These are phyloP conservation scores for Entoloma clypeatum DNA, from an alignment of 1,284 basidiomycete genomes.

Conservation along the genomic window DNA sequence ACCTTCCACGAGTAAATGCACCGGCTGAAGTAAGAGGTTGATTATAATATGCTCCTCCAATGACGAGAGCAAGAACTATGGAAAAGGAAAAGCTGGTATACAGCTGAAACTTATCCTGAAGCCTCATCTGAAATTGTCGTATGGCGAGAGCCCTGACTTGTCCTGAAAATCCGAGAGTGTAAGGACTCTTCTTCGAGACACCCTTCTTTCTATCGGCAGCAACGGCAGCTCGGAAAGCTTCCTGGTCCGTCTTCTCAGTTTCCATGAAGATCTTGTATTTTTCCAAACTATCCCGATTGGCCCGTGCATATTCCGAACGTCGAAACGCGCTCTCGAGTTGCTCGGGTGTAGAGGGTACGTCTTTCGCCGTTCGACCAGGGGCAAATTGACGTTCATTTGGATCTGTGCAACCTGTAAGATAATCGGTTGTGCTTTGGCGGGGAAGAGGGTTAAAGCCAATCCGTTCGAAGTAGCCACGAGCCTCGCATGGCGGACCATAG, in stretches of 20 bases:
- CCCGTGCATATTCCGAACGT: slow-evolving; percentile 47
- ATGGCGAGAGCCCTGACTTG: slow-evolving; percentile 73
- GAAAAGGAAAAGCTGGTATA: slow-evolving; percentile 65
- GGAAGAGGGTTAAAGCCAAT: slow-evolving; percentile 74
- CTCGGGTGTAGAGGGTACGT: slow-evolving; percentile 74
- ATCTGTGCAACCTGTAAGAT: slow-evolving; percentile 78
- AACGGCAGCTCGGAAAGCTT: slow-evolving; percentile 75
- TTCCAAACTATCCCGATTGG: slow-evolving; percentile 48
- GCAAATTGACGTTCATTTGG: slow-evolving; percentile 84
- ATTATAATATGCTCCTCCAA: slow-evolving; percentile 74
- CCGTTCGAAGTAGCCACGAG: slow-evolving; percentile 73
- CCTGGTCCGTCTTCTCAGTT: slow-evolving; percentile 62
- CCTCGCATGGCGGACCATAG: slow-evolving; percentile 70
- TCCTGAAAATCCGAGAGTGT: slow-evolving; percentile 76
- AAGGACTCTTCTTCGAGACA: slow-evolving; percentile 81
- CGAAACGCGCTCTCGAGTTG: slow-evolving; percentile 68
- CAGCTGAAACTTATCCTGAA: slow-evolving; percentile 84
- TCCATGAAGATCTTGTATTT: slow-evolving; percentile 68
- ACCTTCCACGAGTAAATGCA: slow-evolving; percentile 79
- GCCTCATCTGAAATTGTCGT: slow-evolving; percentile 73
- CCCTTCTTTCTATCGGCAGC: slow-evolving; percentile 78
- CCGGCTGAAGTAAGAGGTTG: slow-evolving; percentile 72
- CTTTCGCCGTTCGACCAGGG: slow-evolving; percentile 55
- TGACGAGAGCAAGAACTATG: slow-evolving; percentile 65
- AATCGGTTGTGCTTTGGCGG: slow-evolving; percentile 76